phyloP scores from a whole-genome alignment of 2,329 filamentous ascomycete species.

The Cercospora zeina region DNA sequence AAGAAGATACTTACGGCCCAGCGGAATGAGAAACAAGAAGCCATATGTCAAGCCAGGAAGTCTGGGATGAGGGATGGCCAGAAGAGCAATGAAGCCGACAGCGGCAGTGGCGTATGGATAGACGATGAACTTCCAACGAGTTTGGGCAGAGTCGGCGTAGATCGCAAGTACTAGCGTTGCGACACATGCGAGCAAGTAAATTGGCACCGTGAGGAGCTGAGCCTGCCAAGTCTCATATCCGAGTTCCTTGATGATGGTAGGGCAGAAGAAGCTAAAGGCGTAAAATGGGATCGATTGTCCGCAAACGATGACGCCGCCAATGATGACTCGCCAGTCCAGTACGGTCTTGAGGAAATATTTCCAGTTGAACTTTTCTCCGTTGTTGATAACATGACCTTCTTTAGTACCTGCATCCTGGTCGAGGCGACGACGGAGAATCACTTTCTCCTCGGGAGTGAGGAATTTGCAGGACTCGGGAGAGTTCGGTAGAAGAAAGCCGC shows the following conservation, averaged over 20 bases:
- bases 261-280: slow-evolving; percentile 61
- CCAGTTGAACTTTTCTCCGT: slow-evolving; percentile 42
- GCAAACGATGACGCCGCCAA: slow-evolving; percentile 41
- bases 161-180: slow-evolving; percentile 27
- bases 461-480: slow-evolving; percentile 60
- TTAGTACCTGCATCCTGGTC: slow-evolving; percentile 24
- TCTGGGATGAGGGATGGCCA: slow-evolving; percentile 30
- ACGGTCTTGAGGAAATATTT: slow-evolving; percentile 23
- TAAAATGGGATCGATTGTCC: slow-evolving; percentile 65
- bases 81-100: slow-evolving; percentile 45
- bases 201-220: slow-evolving; percentile 49
- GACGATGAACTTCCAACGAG: slow-evolving; percentile 27
- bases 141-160: slow-evolving; percentile 26
- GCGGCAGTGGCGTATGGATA: slow-evolving; percentile 28
- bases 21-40: slow-evolving; percentile 57
- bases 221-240: slow-evolving; percentile 47
- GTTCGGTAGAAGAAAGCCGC: slow-evolving; percentile 56
- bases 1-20: slow-evolving; percentile 55
- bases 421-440: slow-evolving; percentile 47
- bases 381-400: slow-evolving; percentile 38
- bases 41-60: slow-evolving; percentile 51
- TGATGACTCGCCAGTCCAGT: slow-evolving; percentile 50
- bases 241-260: slow-evolving; percentile 53
- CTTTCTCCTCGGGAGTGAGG: slow-evolving; percentile 49
- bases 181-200: slow-evolving; percentile 42